Evolutionary conservation across 202 grass and related monocot genomes (phyloP), one percentile per base, ranked within the genome.

Genomic region (Setaria viridis): DNA sequence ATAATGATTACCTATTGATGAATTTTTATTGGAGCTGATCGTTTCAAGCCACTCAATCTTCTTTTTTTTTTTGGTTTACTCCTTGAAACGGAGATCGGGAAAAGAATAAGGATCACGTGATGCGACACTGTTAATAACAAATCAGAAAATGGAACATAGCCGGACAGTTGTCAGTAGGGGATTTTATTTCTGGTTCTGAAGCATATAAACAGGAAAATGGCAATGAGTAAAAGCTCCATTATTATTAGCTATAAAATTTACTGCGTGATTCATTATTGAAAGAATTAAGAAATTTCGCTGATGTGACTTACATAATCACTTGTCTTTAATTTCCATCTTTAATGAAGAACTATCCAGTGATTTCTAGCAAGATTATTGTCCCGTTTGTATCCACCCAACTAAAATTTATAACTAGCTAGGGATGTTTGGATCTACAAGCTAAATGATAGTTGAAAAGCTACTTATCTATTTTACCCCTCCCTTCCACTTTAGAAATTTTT

Each of bases 211-310:
- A 53, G 2, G 43, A 51, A 51, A 17, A 53, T 53, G 46, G 16
- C 70, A 34, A 72, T 72, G 15, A 20, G 25, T 25, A 71, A 48
- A 48, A 71, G n/a, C 41, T 70, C 68, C 68, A 71, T 29, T 41
- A 71, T 29, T 41, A 5, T 41, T 71, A 29, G 68, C 42, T 15
- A 48, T 6, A 2, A 54, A 34, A 3, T 74, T 49, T 47, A 11
- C 5, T 46, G 39, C 41, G 2, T 13, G 67, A 12, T 6, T 46
- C 42, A 29, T 29, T 7, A 29, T 29, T 7, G 46, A 47, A 14
- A 25, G 41, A 47, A 25, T 25, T 20, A 25, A 25, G 41, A 25
- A 70, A 25, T 70, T 70, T 70, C 67, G 10, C 46, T 4, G 39
- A 13, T 46, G 67, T 41, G 67, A 46, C 19, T 25, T 45, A 41